phyloP scores from a whole-genome alignment of 148 eudicot species.

The Rhododendron simsii region DNA sequence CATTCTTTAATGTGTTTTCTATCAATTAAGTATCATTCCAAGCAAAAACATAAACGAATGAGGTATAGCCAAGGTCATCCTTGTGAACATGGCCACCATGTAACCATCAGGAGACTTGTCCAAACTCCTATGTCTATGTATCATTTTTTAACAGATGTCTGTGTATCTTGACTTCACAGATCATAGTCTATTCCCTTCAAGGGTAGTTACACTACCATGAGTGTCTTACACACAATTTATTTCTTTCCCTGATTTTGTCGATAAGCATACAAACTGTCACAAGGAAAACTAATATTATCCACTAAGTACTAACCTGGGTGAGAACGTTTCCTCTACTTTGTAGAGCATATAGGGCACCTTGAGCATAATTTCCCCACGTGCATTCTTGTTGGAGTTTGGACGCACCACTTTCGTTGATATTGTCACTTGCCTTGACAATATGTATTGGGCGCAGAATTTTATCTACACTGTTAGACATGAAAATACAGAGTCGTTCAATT shows the following conservation, averaged over 20 bases:
- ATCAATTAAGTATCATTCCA: neutral
- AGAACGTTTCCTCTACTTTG: constrained; percentile 61
- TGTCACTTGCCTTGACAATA: constrained; percentile 30
- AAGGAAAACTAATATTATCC: neutral
- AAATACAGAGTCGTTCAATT: neutral
- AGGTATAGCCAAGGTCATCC: neutral
- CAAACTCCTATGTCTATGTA: neutral
- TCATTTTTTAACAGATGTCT: neutral
- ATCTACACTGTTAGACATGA: constrained; percentile 48
- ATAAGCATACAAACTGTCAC: neutral
- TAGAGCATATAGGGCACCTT: constrained; percentile 89
- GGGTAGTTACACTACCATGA: neutral
- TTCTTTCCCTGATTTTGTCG: neutral
- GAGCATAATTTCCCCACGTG: constrained; percentile 88
- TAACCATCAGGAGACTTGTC: neutral
- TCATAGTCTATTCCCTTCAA: neutral
- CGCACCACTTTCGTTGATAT: constrained; percentile 25
- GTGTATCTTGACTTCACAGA: neutral
- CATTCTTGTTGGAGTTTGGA: constrained; percentile 45
- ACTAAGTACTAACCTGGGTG: constrained; percentile 44
- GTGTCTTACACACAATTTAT: neutral
- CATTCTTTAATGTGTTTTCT: neutral
- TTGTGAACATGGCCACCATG: neutral
- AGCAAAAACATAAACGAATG: neutral
- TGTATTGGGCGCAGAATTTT: constrained; percentile 49